These are phyloP conservation scores for Suillus subluteus DNA, from an alignment of 768 basidiomycete species.

Conservation along the genomic window DNA sequence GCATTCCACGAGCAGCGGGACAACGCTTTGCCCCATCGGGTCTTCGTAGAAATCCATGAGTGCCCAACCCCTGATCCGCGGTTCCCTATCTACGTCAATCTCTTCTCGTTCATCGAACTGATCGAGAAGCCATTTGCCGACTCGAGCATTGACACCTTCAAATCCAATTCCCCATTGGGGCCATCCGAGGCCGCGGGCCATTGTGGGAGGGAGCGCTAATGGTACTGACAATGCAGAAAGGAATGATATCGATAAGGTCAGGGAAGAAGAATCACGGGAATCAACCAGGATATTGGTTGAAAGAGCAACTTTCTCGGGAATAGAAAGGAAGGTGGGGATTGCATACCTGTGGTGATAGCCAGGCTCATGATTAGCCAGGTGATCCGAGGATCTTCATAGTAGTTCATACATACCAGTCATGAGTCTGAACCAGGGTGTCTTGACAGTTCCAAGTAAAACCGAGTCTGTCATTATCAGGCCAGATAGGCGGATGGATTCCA, in stretches of 20 bases:
- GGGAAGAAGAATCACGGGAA: conserved; percentile 36
- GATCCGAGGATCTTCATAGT: background rate
- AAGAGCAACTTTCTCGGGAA: conserved; percentile 78
- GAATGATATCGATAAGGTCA: conserved; percentile 73
- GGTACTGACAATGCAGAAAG: conserved; percentile 84
- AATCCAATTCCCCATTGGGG: conserved; percentile 75
- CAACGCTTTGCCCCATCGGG: conserved; percentile 53
- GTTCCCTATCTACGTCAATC: conserved; percentile 19
- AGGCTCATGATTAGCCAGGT: conserved; percentile 9
- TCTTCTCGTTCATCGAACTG: conserved; percentile 35
- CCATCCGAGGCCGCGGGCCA: conserved; percentile 87
- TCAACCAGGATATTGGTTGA: conserved; percentile 58
- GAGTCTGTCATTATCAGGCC: conserved; percentile 78
- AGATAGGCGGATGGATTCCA: conserved; percentile 85
- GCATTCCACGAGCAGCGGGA: conserved; percentile 75
- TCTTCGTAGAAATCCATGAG: conserved; percentile 75
- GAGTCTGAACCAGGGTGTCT: conserved; percentile 68
- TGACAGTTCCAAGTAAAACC: conserved; percentile 84
- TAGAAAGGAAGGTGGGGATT: conserved; percentile 77
- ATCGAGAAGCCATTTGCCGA: conserved; percentile 72
- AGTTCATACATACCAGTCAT: conserved; percentile 72
- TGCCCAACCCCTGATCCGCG: conserved; percentile 72
- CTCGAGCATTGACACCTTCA: conserved; percentile 83
- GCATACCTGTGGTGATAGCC: conserved; percentile 59
- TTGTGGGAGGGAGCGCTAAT: conserved; percentile 71